phyloP scores from a whole-genome alignment of 2,329 filamentous ascomycete species.

The Polytolypa hystricis region DNA sequence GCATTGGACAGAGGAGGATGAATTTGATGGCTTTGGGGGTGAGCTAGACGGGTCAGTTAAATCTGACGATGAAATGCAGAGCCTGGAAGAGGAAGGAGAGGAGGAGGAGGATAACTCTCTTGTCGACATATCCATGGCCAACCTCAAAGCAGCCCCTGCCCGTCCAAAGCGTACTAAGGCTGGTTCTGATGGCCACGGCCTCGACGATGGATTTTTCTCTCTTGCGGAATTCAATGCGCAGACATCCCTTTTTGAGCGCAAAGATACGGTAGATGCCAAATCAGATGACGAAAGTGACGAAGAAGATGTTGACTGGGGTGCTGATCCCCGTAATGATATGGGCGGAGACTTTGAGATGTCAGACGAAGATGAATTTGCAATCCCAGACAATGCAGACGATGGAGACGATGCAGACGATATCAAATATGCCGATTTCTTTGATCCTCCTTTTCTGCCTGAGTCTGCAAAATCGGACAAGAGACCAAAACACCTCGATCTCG shows the following conservation, averaged over 20 bases:
- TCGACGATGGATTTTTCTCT: slow-evolving; percentile 97
- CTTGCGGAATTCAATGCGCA: slow-evolving; percentile 96
- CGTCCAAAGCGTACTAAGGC: background rate
- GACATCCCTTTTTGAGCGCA: slow-evolving; percentile 77
- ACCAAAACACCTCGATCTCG: background rate
- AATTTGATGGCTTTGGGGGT: slow-evolving; percentile 12
- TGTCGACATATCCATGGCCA: slow-evolving; percentile 7
- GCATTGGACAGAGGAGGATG: slow-evolving; percentile 12
- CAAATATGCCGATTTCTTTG: slow-evolving; percentile 89
- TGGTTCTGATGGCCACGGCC: slow-evolving; percentile 16
- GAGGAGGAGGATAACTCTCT: slow-evolving; percentile 17
- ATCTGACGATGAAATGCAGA: background rate
- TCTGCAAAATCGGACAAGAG: slow-evolving; percentile 35
- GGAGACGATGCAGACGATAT: slow-evolving; percentile 80
- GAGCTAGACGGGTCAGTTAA: slow-evolving; percentile 6
- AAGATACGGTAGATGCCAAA: slow-evolving; percentile 66
- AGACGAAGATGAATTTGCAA: slow-evolving; percentile 17
- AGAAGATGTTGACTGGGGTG: slow-evolving; percentile 72
- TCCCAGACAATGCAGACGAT: slow-evolving; percentile 58
- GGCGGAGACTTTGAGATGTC: slow-evolving; percentile 15
- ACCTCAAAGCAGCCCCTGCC: background rate
- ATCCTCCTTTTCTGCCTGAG: slow-evolving; percentile 64
- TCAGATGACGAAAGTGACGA: slow-evolving; percentile 68
- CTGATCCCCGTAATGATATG: slow-evolving; percentile 50
- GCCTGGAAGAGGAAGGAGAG: background rate